Conservation (phyloP, 306 rosid species). For the Sphenostylis stenocarpa region DNA sequence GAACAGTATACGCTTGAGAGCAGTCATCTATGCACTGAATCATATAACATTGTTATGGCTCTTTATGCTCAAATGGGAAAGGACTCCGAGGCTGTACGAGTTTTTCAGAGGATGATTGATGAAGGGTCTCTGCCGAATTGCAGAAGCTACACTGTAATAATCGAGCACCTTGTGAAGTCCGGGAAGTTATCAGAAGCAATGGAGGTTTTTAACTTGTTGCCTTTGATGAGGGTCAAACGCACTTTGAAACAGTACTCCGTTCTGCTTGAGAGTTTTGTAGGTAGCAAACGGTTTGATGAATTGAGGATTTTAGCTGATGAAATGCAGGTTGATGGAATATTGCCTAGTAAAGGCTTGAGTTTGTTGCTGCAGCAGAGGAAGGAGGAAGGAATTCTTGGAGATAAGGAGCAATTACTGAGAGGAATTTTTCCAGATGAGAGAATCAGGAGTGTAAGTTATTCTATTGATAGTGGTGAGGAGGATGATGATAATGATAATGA, state of each 20-base stretch:
- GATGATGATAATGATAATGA: slow-evolving; percentile 10
- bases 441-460: slow-evolving; percentile 47
- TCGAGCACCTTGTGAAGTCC: slow-evolving; percentile 70
- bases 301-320: slow-evolving; percentile 54
- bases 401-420: slow-evolving; percentile 39
- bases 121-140: slow-evolving; percentile 72
- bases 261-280: slow-evolving; percentile 53
- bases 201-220: slow-evolving; percentile 60
- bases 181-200: slow-evolving; percentile 49
- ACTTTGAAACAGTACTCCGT: slow-evolving; percentile 58
- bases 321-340: slow-evolving; percentile 70
- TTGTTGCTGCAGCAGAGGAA: slow-evolving; percentile 50
- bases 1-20: slow-evolving; percentile 46
- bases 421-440: slow-evolving; percentile 58
- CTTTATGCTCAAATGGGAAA: slow-evolving; percentile 56
- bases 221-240: slow-evolving; percentile 69
- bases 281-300: slow-evolving; percentile 48
- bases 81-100: slow-evolving; percentile 53
- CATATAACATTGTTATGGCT: slow-evolving; percentile 69
- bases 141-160: slow-evolving; percentile 64
- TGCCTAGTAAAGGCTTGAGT: slow-evolving; percentile 59
- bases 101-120: slow-evolving; percentile 58
- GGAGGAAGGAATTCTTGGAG: slow-evolving; percentile 57
- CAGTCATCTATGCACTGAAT: slow-evolving; percentile 54
- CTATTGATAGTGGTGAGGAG: slow-evolving; percentile 45